Evolutionary conservation across 2,329 filamentous ascomycete genomes (phyloP), one percentile per base, ranked within the genome.

Genomic region (Fusarium paranaense): DNA sequence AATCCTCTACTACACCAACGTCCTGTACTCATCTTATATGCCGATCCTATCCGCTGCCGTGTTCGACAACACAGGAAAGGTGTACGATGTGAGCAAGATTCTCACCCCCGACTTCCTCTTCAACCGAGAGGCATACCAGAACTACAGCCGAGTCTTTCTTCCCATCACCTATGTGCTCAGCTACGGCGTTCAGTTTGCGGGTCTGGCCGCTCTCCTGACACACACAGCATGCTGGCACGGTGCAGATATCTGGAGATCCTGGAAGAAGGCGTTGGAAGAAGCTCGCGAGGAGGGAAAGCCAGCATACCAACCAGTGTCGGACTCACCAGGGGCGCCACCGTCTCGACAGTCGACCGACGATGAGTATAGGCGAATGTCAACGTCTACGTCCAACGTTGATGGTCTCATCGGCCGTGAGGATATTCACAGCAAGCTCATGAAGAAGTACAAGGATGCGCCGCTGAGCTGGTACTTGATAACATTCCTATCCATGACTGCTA

Each of bases 211-310:
- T 2, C 86, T 97, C 14, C 84, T 97, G 20, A 94, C 94, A 1
- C 94, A 97, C 80, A 97, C 94, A 0, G 86, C 89, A 25, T 94
- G 94, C 79, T 97, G 94, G 94, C 94, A 97, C 78, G 94, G 95
- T 16, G 90, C 89, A 74, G 94, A 97, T 79, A 96, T 97, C 22
- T 92, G 90, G 90, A 90, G 86, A 45, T 94, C 95, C 75, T 95
- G 93, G 88, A 91, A 89, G 76, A 88, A 88, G 71, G 93, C 93
- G 0, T 85, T 94, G 72, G 86, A 88, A 50, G 93, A 94, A 80
- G 90, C 87, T 40, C 87, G 86, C 45, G 87, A 84, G 42, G 87
- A 86, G 58, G 82, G 80, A 18, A 87, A 87, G 69, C 81, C 85
- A 1, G 79, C 80, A 1, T 93, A 93, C 74, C 84, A 90, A 65